These are phyloP conservation scores for Pythium monospermum DNA, from an alignment of 352 stramenopile genomes.

Conservation along the genomic window DNA sequence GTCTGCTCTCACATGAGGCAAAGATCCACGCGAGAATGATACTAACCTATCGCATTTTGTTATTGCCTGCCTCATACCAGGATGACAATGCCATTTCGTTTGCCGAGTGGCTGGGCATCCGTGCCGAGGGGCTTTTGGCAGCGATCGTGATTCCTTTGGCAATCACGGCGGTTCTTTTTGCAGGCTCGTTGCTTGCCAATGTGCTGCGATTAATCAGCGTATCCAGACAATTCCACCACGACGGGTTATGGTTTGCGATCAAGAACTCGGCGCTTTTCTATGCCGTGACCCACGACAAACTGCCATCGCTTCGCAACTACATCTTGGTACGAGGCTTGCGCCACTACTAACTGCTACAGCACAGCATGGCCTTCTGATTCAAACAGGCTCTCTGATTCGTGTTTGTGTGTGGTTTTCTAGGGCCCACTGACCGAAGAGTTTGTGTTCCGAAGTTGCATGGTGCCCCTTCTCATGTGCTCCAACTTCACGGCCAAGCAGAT, in stretches of 20 bases:
- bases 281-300: conserved; percentile 58
- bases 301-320: conserved; percentile 81
- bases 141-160: conserved; percentile 59
- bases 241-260: conserved; percentile 69
- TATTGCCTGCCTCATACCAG: conserved; percentile 21
- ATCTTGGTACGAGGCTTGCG: conserved; percentile 48
- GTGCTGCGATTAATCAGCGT: conserved; percentile 67
- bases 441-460: conserved; percentile 94
- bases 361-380: not conserved
- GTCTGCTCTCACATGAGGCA: no score
- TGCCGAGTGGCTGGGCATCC: conserved; percentile 79
- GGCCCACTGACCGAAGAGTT: conserved; percentile 93
- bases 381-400: no score
- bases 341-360: not conserved
- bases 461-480: conserved; percentile 85
- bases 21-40: not conserved
- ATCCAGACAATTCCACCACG: conserved; percentile 70
- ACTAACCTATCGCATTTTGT: not conserved
- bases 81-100: conserved; percentile 78
- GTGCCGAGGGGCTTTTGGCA: conserved; percentile 47
- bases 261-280: conserved; percentile 84
- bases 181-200: conserved; percentile 70
- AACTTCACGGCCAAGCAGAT: conserved; percentile 79
- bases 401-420: conserved; percentile 25
- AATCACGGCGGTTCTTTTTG: conserved; percentile 72